Conservation (phyloP, 2,329 filamentous ascomycete species). For the Fusarium sp. region DNA sequence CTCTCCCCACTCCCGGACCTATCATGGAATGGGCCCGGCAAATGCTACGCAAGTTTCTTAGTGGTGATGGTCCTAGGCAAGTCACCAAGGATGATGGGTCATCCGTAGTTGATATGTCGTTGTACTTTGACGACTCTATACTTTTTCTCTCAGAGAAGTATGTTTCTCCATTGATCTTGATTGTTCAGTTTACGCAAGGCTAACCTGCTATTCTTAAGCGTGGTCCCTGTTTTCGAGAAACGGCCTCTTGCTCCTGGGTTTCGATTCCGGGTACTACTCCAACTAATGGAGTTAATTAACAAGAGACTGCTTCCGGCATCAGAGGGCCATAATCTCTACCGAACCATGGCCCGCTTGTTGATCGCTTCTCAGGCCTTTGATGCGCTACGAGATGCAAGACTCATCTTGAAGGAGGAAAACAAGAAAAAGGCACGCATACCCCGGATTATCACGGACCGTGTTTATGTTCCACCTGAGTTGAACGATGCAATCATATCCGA, state of each 20-base stretch:
- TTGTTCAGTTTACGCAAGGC: neutral
- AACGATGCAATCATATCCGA: conserved; percentile 2
- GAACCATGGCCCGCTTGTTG: neutral
- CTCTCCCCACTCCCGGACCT: neutral
- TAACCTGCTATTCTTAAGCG: conserved; percentile 15
- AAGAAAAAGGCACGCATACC: neutral
- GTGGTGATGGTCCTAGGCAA: neutral
- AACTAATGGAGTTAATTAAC: neutral
- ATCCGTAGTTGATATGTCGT: conserved; percentile 25
- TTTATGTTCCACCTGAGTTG: neutral
- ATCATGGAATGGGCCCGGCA: conserved; percentile 31
- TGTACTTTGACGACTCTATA: conserved; percentile 29
- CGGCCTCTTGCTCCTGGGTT: neutral
- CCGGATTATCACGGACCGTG: neutral
- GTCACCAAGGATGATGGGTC: conserved; percentile 20
- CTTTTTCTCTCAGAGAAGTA: conserved; percentile 23
- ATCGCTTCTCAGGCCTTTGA: conserved; percentile 8
- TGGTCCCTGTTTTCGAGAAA: conserved; percentile 16
- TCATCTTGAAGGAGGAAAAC: neutral
- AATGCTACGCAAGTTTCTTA: conserved; percentile 1
- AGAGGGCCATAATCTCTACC: neutral
- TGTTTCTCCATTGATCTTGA: neutral
- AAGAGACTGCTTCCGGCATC: neutral
- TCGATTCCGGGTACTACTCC: conserved; percentile 19
- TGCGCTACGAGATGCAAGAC: neutral